phyloP scores from a whole-genome alignment of 495 filamentous ascomycete genomes.

The Talaromyces wortmannii region DNA sequence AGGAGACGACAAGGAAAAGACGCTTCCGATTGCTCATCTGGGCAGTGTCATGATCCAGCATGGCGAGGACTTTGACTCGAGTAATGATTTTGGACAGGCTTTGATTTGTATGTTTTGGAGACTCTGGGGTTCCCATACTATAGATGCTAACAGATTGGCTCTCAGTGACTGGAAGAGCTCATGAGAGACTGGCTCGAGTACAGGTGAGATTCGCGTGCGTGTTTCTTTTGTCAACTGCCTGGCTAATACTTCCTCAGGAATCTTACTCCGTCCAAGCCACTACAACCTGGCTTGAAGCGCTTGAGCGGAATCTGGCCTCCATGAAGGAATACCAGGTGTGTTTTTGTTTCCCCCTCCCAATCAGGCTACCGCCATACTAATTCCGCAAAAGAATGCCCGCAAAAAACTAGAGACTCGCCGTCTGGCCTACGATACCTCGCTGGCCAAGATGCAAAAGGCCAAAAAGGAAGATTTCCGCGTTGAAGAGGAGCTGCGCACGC shows the following conservation, averaged over 20 bases:
- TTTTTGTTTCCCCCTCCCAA: neutral
- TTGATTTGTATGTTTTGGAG: slow-evolving; percentile 55
- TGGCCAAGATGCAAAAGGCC: slow-evolving; percentile 86
- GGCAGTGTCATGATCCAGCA: slow-evolving; percentile 85
- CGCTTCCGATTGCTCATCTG: slow-evolving; percentile 70
- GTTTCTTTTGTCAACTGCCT: neutral
- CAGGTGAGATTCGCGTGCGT: slow-evolving; percentile 32
- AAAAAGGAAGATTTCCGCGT: slow-evolving; percentile 90
- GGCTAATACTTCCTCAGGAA: slow-evolving; percentile 36
- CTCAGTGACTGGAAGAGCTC: slow-evolving; percentile 69
- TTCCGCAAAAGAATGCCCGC: slow-evolving; percentile 54
- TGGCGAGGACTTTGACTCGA: slow-evolving; percentile 87
- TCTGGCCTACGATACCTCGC: slow-evolving; percentile 85
- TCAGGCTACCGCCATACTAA: slow-evolving; percentile 4
- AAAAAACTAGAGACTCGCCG: slow-evolving; percentile 93
- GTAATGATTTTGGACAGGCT: slow-evolving; percentile 90
- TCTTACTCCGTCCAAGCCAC: slow-evolving; percentile 75
- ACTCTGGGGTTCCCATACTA: neutral
- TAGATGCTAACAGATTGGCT: neutral
- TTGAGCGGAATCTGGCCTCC: slow-evolving; percentile 84
- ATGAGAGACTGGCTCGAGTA: slow-evolving; percentile 80
- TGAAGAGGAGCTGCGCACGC: slow-evolving; percentile 85
- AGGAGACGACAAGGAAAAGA: slow-evolving; percentile 79
- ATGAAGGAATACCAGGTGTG: slow-evolving; percentile 96
- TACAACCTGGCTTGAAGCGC: slow-evolving; percentile 81